Evolutionary conservation across 2,329 filamentous ascomycete species (phyloP).

Genomic region (Zasmidium citrigriseum): DNA sequence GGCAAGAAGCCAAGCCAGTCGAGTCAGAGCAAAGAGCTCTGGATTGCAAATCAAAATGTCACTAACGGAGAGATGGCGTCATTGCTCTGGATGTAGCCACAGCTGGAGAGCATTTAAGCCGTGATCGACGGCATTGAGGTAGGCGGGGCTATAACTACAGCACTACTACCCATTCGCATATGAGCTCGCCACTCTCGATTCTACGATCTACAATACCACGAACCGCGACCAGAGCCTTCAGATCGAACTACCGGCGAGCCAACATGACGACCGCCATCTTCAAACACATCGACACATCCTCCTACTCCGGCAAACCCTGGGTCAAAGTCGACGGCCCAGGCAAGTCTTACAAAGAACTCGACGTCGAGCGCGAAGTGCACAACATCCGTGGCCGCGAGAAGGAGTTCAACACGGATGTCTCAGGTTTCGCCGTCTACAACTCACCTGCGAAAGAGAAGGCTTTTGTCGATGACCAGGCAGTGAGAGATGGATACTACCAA

Average conservation of each 20-base stretch:
- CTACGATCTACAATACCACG: no score
- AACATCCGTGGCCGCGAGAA: slow-evolving; percentile 56
- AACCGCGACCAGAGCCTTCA: no score
- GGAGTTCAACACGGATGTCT: slow-evolving; percentile 58
- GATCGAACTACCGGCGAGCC: no score
- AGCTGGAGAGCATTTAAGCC: no score
- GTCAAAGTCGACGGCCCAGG: slow-evolving; percentile 64
- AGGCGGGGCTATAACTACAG: no score
- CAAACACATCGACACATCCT: slow-evolving; percentile 61
- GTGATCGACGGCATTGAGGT: no score
- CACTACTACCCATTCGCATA: no score
- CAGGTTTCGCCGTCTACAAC: slow-evolving; percentile 60
- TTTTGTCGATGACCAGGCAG: slow-evolving; percentile 58
- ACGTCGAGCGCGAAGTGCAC: slow-evolving; percentile 52
- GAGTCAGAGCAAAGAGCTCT: not conserved
- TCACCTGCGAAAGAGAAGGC: slow-evolving; percentile 55
- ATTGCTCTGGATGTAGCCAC: not conserved
- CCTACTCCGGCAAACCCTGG: slow-evolving; percentile 58
- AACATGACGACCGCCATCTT: slow-evolving; percentile 62
- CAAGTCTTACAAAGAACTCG: slow-evolving; percentile 53
- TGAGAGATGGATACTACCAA: slow-evolving; percentile 60
- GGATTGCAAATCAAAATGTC: not conserved
- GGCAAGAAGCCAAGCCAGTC: not conserved
- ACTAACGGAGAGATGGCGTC: not conserved
- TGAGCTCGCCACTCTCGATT: no score